Evolutionary conservation across 2,329 filamentous ascomycete species (phyloP), one percentile per base, ranked within the genome.

Genomic region (Tolypocladium pustulatum): DNA sequence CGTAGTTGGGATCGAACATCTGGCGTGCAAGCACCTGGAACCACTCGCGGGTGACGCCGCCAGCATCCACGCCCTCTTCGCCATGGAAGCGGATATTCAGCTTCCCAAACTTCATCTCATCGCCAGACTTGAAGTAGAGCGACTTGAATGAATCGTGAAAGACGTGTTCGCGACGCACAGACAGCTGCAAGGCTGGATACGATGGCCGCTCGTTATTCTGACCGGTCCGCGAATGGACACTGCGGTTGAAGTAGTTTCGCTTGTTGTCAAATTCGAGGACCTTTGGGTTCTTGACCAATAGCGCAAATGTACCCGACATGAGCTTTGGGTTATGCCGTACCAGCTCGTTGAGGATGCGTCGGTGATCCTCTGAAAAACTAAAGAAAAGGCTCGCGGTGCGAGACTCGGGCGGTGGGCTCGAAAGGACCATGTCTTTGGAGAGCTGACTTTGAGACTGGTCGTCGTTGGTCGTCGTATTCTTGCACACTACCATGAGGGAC

Each of bases 231-330:
- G 78, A 75, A 72, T 99, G 94, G 13, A 99, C 87, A 68, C 91
- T 92, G 61, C 94, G 89, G 71, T 86, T 97, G 80, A 99, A 99
- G 81, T 95, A 99, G 75, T 96, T 97, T 67, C 94, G 91, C 79
- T 99, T 99, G 78, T 99, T 99, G 76, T 99, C 94, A 68, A 99
- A 99, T 70, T 99, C 94, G 15, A 99, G 80, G 4, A 99, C 95
- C 80, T 97, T 99, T 32, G 94, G 95, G 69, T 99, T 99, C 79
- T 96, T 97, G 62, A 97, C 94, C 54, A 99, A 77, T 20, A 99
- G 81, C 13, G 93, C 92, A 75, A 99, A 97, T 3, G 93, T 97
- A 57, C 94, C 94, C 60, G 93, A 97, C 95, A 99, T 99, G 63
- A 99, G 84, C 73, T 96, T 96, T 36, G 95, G 94, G 65, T 96